Evolutionary conservation across 805 yeast species (phyloP), one percentile per base, ranked within the genome.

Genomic region (Barnettozyma salicaria): DNA sequence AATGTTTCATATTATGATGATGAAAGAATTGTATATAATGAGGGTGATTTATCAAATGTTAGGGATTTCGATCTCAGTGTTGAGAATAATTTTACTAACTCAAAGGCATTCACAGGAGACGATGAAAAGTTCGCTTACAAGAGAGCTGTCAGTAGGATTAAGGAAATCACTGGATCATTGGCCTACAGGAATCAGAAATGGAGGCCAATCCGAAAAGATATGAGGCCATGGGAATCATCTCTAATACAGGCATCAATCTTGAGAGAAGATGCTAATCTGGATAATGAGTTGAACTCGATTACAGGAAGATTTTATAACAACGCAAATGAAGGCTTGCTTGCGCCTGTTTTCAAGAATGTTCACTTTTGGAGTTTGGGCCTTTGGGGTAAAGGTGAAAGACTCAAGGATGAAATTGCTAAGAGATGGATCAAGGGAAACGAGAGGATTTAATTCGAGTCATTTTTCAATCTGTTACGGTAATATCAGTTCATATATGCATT

Each of bases 91-190:
- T 76, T 66, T 46, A 63, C 70, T 11, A 66, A 76, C 35, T 53
- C 68, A 14, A 61, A 64, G 9, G 75, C 77, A 8, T 81, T 80
- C 48, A 80, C 87, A 0, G 89, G 89, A 18, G 86, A 81, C 48
- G 89, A 80, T 56, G 89, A 81, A 52, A 70, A 69, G 59, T 80
- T 80, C 58, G 87, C 89, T 4, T 80, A 71, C 49, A 76, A 74
- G 43, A 60, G 89, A 45, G 88, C 89, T 0, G 78, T 80, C 1
- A 75, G 80, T 48, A 60, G 89, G 44, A 66, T 81, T 25, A 65
- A 66, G 36, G 81, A 76, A 45, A 76, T 76, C 80, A 68, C 74
- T 4, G 65, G 69, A 1, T 70, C 77, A 0, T 61, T 57, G 24
- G 36, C 52, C 21, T 80, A 85, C 81, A 67, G 81, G 43, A 36